phyloP scores from a whole-genome alignment of 345 rosid species.

The Gossypium rotundifolium region DNA sequence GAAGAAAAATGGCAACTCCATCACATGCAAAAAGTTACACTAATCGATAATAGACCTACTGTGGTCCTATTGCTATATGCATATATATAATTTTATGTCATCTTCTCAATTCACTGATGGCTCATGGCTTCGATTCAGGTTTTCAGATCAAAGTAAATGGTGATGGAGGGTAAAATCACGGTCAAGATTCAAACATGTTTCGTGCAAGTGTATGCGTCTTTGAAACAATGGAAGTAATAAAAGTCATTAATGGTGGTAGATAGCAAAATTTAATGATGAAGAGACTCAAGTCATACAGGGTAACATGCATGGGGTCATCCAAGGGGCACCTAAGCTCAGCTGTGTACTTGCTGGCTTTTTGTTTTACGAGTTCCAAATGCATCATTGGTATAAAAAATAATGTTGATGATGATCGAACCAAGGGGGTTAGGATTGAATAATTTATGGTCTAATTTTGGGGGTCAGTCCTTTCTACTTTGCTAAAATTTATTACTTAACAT shows the following conservation, averaged over 20 bases:
- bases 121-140: background rate
- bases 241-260: constrained; percentile 4
- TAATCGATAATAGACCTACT: background rate
- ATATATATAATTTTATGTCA: background rate
- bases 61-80: background rate
- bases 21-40: background rate
- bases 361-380: background rate
- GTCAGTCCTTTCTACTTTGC: no score
- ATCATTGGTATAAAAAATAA: background rate
- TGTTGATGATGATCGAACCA: no score
- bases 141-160: background rate
- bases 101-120: background rate
- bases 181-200: background rate
- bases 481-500: no score
- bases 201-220: background rate
- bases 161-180: background rate
- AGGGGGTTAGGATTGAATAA: no score
- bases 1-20: background rate
- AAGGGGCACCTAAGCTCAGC: background rate
- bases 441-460: no score
- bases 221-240: background rate
- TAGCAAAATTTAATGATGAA: constrained; percentile 13
- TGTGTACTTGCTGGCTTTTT: constrained; percentile 1
- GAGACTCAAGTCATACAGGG: background rate
- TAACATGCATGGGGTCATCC: constrained; percentile 15